phyloP scores from a whole-genome alignment of 2,329 filamentous ascomycete species.

The Phyllosticta capitalensis region DNA sequence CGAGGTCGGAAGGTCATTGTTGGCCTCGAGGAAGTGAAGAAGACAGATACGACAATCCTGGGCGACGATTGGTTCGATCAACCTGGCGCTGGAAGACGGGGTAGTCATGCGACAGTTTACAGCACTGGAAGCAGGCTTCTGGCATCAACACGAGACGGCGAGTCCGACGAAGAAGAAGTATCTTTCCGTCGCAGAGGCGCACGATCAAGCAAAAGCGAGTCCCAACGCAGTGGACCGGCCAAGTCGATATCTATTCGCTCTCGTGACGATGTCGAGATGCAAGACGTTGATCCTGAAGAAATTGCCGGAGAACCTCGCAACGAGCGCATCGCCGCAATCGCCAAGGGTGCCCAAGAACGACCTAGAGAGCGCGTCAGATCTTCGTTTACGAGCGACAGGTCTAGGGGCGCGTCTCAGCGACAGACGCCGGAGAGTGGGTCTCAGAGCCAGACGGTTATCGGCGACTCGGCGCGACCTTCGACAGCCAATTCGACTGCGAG shows the following conservation, averaged over 20 bases:
- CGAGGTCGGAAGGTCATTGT: conserved; percentile 54
- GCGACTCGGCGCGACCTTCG: conserved; percentile 17
- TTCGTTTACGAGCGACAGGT: conserved; percentile 14
- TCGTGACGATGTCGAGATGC: conserved; percentile 1
- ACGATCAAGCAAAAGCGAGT: background rate
- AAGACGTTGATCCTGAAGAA: conserved; percentile 31
- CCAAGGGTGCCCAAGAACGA: background rate
- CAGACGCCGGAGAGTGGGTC: background rate
- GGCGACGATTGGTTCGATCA: conserved; percentile 65
- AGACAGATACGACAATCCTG: conserved; percentile 51
- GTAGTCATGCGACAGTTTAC: conserved; percentile 12
- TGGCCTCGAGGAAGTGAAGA: conserved; percentile 58
- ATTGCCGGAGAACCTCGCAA: conserved; percentile 19
- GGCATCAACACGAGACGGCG: conserved; percentile 21
- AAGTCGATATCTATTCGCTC: background rate
- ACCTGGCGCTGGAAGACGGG: background rate
- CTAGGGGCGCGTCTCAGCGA: conserved; percentile 8
- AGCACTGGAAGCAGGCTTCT: conserved; percentile 1
- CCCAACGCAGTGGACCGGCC: background rate
- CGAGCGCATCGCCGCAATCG: conserved; percentile 4
- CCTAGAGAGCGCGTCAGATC: background rate
- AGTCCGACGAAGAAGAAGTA: conserved; percentile 22
- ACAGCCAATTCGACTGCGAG: conserved; percentile 1
- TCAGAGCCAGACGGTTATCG: conserved; percentile 11
- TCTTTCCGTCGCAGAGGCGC: background rate